These are phyloP conservation scores for Aquanectria penicillioides DNA, from an alignment of 2,329 filamentous ascomycete species.

Conservation along the genomic window DNA sequence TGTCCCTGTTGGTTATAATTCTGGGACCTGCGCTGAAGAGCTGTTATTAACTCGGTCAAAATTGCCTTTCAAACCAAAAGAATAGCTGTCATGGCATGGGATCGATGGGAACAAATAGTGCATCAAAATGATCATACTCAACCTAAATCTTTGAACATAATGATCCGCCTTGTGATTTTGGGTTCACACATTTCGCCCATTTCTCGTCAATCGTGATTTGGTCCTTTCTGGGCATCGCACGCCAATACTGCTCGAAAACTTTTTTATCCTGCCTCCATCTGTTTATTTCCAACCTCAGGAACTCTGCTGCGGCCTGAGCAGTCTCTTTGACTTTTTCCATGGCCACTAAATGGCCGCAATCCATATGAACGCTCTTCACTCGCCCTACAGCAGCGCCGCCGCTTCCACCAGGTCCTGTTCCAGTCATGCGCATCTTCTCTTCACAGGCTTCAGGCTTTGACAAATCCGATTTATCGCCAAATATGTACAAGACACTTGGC, in stretches of 20 bases:
- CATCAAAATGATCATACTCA: too few species aligned
- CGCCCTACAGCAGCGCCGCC: neutral
- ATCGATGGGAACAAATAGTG: too few species aligned
- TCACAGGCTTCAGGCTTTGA: neutral
- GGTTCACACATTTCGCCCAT: neutral
- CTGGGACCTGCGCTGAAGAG: too few species aligned
- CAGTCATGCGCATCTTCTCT: neutral
- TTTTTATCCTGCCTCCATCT: neutral
- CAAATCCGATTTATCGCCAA: neutral
- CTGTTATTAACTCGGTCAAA: too few species aligned
- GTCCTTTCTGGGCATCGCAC: neutral
- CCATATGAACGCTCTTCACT: neutral
- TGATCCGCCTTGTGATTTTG: too few species aligned
- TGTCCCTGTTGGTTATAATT: too few species aligned
- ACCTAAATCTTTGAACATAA: too few species aligned
- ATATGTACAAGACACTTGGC: slow-evolving; percentile 10
- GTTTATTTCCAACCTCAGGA: neutral
- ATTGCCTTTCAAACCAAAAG: too few species aligned
- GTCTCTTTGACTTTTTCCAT: neutral
- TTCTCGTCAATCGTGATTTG: neutral
- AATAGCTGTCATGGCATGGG: too few species aligned
- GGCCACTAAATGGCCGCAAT: neutral
- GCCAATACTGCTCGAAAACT: neutral
- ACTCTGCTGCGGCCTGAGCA: neutral
- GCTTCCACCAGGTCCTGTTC: neutral